A percentile compares a stretch with the other conserved stretches of the same genome.
phyloP scores from a whole-genome alignment of 2,329 filamentous ascomycete genomes.

The Ambrosiella beaveri region DNA sequence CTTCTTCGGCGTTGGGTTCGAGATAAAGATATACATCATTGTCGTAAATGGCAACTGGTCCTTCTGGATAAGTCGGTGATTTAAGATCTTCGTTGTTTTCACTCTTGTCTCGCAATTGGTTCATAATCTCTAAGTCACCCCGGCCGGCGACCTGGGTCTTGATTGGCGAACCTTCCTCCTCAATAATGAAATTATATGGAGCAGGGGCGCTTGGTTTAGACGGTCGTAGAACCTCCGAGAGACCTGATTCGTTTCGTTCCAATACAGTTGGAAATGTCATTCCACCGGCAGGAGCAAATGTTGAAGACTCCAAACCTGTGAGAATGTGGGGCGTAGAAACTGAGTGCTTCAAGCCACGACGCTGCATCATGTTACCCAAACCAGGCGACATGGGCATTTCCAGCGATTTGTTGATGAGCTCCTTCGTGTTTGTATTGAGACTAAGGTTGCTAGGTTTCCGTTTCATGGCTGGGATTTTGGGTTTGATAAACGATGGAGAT shows the following conservation, averaged over 20 bases:
- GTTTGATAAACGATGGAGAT: slow-evolving; percentile 66
- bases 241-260: slow-evolving; percentile 40
- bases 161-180: slow-evolving; percentile 41
- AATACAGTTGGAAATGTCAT: slow-evolving; percentile 47
- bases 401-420: slow-evolving; percentile 31
- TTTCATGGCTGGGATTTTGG: slow-evolving; percentile 50
- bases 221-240: slow-evolving; percentile 41
- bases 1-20: slow-evolving; percentile 63
- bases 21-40: slow-evolving; percentile 64
- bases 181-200: slow-evolving; percentile 8
- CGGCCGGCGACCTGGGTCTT: slow-evolving; percentile 44
- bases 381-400: slow-evolving; percentile 40
- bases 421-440: slow-evolving; percentile 51
- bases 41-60: slow-evolving; percentile 66
- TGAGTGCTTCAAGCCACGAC: slow-evolving; percentile 48
- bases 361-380: slow-evolving; percentile 41
- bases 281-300: slow-evolving; percentile 42
- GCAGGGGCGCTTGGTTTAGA: slow-evolving; percentile 25
- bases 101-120: slow-evolving; percentile 37
- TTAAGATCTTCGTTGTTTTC: slow-evolving; percentile 64
- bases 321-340: slow-evolving; percentile 52
- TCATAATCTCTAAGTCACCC: slow-evolving; percentile 32
- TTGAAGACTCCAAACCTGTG: slow-evolving; percentile 38
- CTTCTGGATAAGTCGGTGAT: slow-evolving; percentile 65
- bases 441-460: slow-evolving; percentile 65